phyloP scores from a whole-genome alignment of 2,329 filamentous ascomycete species.

The Claviceps citrina region DNA sequence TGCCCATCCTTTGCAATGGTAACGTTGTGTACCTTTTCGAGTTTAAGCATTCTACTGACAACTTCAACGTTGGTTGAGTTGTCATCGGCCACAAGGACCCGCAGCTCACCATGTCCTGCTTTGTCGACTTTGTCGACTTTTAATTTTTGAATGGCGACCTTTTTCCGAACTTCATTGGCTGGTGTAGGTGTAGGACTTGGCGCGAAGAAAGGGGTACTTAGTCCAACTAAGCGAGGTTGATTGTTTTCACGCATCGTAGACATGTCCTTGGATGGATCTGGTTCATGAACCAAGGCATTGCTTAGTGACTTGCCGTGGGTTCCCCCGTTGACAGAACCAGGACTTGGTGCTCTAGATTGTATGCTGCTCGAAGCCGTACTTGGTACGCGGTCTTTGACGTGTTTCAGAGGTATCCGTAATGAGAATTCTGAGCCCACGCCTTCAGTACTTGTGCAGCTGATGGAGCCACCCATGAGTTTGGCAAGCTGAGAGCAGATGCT shows the following conservation, averaged over 20 bases:
- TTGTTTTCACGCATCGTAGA: constrained; percentile 9
- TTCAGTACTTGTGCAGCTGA: constrained; percentile 54
- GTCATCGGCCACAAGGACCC: constrained; percentile 71
- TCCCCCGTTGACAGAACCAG: constrained; percentile 27
- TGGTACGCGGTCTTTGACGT: constrained; percentile 45
- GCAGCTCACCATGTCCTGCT: constrained; percentile 43
- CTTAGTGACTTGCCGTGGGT: constrained; percentile 16
- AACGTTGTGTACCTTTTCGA: constrained; percentile 72
- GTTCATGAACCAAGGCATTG: constrained; percentile 10
- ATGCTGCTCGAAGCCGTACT: constrained; percentile 40
- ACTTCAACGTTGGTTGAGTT: constrained; percentile 44
- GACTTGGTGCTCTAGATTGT: constrained; percentile 33
- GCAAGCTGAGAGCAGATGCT: constrained; percentile 84
- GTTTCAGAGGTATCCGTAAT: constrained; percentile 67
- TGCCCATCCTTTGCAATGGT: constrained; percentile 76
- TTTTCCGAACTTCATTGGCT: constrained; percentile 38
- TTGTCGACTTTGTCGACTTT: constrained; percentile 38
- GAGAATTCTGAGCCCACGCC: constrained; percentile 68
- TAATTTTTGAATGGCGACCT: constrained; percentile 50
- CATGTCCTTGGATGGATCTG: constrained; percentile 6
- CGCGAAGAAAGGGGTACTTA: constrained; percentile 70
- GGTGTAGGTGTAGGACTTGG: constrained; percentile 21
- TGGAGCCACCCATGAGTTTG: constrained; percentile 64
- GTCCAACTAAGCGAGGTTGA: constrained; percentile 67
- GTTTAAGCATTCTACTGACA: constrained; percentile 49